Conservation (phyloP, 1,139 yeast genomes). For the Scheffersomyces titani region DNA sequence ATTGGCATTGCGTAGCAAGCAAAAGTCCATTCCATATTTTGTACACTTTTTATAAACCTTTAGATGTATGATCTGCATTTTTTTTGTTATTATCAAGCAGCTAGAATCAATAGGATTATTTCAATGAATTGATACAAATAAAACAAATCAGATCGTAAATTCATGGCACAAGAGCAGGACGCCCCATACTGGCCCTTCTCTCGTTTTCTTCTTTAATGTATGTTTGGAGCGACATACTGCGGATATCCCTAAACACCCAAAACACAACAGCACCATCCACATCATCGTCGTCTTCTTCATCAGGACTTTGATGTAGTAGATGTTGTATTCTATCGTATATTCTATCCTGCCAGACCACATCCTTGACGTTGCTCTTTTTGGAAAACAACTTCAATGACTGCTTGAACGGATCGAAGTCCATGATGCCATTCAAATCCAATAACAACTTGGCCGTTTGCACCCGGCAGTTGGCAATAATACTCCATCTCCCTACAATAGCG, state of each 20-base stretch:
- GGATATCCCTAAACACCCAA: slow-evolving; percentile 25
- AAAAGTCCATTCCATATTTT: not conserved
- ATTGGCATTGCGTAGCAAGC: not conserved
- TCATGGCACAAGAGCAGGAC: not conserved
- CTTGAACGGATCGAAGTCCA: slow-evolving; percentile 19
- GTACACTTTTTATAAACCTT: not conserved
- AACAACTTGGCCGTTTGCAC: slow-evolving; percentile 14
- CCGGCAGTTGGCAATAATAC: slow-evolving; percentile 19
- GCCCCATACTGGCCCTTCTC: slow-evolving; percentile 4
- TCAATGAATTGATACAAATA: not conserved
- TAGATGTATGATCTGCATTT: not conserved
- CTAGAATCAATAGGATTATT: not conserved
- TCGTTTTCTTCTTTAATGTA: slow-evolving; percentile 15
- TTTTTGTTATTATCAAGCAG: not conserved
- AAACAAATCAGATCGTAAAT: not conserved
- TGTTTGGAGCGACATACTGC: slow-evolving; percentile 23
- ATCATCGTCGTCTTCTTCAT: slow-evolving; percentile 16
- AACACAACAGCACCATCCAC: slow-evolving; percentile 23
- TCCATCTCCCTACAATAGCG: slow-evolving; percentile 18
- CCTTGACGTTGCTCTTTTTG: slow-evolving; percentile 12
- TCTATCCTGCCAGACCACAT: slow-evolving; percentile 6
- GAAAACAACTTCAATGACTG: slow-evolving; percentile 4
- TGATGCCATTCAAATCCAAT: slow-evolving; percentile 13
- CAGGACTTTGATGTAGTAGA: slow-evolving; percentile 5
- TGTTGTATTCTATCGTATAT: slow-evolving; percentile 12